phyloP scores from a whole-genome alignment of 768 basidiomycete species.

The Kwoniella pini region DNA sequence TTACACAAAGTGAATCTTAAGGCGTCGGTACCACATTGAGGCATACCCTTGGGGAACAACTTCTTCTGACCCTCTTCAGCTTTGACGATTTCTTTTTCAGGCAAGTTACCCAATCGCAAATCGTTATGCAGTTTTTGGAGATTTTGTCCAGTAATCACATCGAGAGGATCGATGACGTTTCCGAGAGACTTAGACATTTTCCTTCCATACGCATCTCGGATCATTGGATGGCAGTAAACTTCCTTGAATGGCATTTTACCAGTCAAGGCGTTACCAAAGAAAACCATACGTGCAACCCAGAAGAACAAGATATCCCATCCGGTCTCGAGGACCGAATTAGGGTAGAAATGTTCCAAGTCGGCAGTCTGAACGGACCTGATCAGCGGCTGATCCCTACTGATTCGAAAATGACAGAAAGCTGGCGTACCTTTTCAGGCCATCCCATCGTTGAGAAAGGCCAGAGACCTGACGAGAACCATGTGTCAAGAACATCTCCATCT shows the following conservation, averaged over 20 bases:
- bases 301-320: constrained; percentile 99
- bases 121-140: constrained; percentile 82
- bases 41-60: constrained; percentile 97
- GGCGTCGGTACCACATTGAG: constrained; percentile 97
- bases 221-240: constrained; percentile 97
- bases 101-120: constrained; percentile 85
- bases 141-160: constrained; percentile 81
- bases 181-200: constrained; percentile 99
- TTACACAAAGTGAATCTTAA: constrained; percentile 92
- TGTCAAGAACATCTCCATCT: constrained; percentile 96
- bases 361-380: constrained; percentile 61
- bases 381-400: constrained; percentile 7
- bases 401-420: not conserved
- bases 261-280: constrained; percentile 86
- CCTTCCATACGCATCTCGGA: constrained; percentile 95
- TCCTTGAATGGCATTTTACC: constrained; percentile 90
- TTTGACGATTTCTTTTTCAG: constrained; percentile 86
- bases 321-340: constrained; percentile 86
- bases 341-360: constrained; percentile 81
- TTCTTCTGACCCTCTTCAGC: constrained; percentile 96
- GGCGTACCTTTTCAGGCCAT: constrained; percentile 84
- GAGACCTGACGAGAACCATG: constrained; percentile 96
- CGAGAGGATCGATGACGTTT: constrained; percentile 95
- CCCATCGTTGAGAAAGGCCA: constrained; percentile 99
- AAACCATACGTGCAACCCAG: constrained; percentile 99